A percentile compares a stretch with the other conserved stretches of the same genome.
phyloP scores from a whole-genome alignment of 1,284 basidiomycete genomes.

The Jaminaea rosea region DNA sequence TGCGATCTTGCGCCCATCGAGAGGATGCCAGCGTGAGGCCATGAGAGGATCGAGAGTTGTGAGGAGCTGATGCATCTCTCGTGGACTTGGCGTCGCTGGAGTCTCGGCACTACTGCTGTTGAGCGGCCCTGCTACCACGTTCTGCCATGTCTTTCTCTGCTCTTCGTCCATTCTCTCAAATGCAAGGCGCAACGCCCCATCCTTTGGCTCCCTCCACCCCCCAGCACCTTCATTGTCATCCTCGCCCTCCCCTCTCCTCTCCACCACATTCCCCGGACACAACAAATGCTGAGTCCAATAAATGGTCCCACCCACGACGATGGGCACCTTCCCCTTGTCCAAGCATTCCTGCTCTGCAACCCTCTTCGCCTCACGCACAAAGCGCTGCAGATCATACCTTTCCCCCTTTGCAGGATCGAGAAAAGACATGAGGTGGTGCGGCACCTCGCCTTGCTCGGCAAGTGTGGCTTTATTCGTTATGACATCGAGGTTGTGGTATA shows the following conservation, averaged over 20 bases:
- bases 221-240: not conserved
- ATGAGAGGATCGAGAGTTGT: constrained; percentile 64
- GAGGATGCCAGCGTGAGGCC: constrained; percentile 86
- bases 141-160: not conserved
- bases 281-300: constrained; percentile 92
- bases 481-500: constrained; percentile 84
- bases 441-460: constrained; percentile 68
- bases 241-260: not conserved
- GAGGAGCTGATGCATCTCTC: too few species aligned
- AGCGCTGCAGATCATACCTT: constrained; percentile 60
- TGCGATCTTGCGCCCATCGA: constrained; percentile 79
- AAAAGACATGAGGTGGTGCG: constrained; percentile 81
- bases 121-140: not conserved
- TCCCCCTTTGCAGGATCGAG: constrained; percentile 62
- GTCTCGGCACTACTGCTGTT: constrained; percentile 10
- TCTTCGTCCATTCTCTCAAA: not conserved
- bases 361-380: constrained; percentile 42
- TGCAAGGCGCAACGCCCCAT: not conserved
- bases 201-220: not conserved
- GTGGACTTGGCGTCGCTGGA: constrained; percentile 55
- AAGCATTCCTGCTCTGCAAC: constrained; percentile 54
- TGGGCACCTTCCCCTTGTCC: constrained; percentile 59
- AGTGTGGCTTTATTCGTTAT: constrained; percentile 88
- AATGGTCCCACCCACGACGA: constrained; percentile 87
- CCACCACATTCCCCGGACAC: constrained; percentile 46